Conservation (phyloP, 495 filamentous ascomycete genomes). For the Aspergillus taichungensis region DNA sequence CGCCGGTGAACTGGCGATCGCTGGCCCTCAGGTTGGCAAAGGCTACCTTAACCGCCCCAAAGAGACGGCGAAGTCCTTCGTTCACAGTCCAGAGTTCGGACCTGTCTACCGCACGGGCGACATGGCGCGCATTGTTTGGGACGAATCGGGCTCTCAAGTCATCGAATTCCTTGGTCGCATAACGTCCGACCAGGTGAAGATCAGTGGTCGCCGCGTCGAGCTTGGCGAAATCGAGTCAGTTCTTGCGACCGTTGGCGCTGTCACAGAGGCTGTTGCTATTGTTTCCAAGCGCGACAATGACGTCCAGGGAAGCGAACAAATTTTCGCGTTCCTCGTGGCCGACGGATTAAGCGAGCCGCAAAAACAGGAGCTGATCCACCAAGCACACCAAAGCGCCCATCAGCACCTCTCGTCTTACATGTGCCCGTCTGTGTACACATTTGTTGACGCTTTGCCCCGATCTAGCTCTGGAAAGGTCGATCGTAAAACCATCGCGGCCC, state of each 20-base stretch:
- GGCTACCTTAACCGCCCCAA: constrained; percentile 39
- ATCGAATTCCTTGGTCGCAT: constrained; percentile 57
- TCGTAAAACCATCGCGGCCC: constrained; percentile 14
- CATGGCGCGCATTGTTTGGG: constrained; percentile 45
- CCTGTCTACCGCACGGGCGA: constrained; percentile 68
- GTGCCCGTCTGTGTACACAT: constrained; percentile 14
- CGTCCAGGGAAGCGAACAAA: constrained; percentile 13
- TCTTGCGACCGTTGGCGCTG: constrained; percentile 9
- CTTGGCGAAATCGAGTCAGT: constrained; percentile 70
- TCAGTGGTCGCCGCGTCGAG: constrained; percentile 84
- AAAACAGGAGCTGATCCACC: constrained; percentile 22
- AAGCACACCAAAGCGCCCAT: constrained; percentile 37
- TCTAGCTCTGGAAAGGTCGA: constrained; percentile 21
- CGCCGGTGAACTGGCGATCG: constrained; percentile 38
- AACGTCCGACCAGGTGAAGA: constrained; percentile 79
- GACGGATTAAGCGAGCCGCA: constrained; percentile 11
- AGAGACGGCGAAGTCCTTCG: constrained; percentile 28
- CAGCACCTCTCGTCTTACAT: constrained; percentile 12
- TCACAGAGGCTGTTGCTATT: constrained; percentile 14
- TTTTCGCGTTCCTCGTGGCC: constrained; percentile 15
- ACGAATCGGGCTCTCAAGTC: constrained; percentile 27
- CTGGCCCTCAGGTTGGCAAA: constrained; percentile 35
- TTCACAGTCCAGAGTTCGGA: constrained; percentile 26
- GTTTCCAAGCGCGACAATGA: constrained; percentile 8
- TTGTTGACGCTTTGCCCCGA: constrained; percentile 14